These are phyloP conservation scores for Harrya chromipes DNA, from an alignment of 768 basidiomycete species.

Conservation along the genomic window DNA sequence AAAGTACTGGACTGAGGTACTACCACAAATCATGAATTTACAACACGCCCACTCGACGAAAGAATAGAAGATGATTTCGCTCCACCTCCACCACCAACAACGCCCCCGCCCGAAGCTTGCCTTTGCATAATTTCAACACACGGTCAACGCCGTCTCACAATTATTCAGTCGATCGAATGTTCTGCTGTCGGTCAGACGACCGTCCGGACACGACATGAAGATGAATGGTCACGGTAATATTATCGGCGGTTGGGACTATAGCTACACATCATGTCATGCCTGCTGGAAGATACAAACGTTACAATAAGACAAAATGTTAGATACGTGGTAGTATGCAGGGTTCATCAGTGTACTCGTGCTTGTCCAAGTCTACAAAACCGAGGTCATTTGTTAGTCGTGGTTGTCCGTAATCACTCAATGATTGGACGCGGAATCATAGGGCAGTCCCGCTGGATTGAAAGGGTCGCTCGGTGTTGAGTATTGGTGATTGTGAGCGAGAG, in stretches of 20 bases:
- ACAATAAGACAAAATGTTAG: constrained; percentile 6
- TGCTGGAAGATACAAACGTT: constrained; percentile 23
- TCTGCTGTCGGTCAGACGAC: too few relatives aligned
- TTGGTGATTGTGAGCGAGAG: constrained; percentile 24
- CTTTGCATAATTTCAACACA: too few relatives aligned
- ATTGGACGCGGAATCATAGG: constrained; percentile 19
- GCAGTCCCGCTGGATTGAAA: constrained; percentile 30
- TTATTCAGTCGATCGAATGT: not conserved
- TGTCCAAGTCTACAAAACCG: constrained; percentile 13
- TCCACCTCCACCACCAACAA: too few relatives aligned
- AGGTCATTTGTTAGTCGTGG: constrained; percentile 18
- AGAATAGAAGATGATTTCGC: too few relatives aligned
- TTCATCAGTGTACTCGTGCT: constrained; percentile 12
- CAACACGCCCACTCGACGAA: too few relatives aligned
- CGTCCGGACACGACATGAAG: not conserved
- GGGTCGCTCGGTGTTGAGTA: constrained; percentile 16
- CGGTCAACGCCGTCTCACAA: too few relatives aligned
- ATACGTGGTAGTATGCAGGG: constrained; percentile 8
- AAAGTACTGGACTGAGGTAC: too few relatives aligned
- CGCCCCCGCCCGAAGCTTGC: too few relatives aligned
- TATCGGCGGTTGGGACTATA: constrained; percentile 15
- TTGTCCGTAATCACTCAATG: constrained; percentile 18
- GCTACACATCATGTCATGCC: constrained; percentile 25
- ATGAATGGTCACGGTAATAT: constrained; percentile 3
- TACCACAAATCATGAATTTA: too few relatives aligned